Evolutionary conservation across 1,284 basidiomycete genomes (phyloP), one percentile per base, ranked within the genome.

Genomic region (Apiotrichum brassicae): DNA sequence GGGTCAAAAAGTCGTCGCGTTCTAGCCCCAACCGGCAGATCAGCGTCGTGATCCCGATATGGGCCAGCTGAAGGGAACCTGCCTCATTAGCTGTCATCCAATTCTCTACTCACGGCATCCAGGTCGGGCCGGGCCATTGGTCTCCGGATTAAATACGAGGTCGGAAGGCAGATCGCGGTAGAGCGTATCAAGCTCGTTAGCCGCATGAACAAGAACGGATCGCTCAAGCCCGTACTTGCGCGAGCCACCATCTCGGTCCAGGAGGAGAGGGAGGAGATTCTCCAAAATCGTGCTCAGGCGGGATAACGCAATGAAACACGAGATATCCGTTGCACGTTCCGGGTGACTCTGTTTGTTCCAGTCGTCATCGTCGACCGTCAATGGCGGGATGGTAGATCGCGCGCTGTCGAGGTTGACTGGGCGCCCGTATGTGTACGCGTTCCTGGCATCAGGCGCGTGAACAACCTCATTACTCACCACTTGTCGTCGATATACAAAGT

Each of bases 401-500:
- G 43, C 23, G 3, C 43, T 24, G 22, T 53, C 49, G 16, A 57
- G 48, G 41, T 54, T 57, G 26, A 53, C 37, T 1, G 56, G 56
- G 1, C 56, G 56, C 3, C 56, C 56, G 20, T 54, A 57, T 20
- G 52, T 57, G 49, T 54, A 57, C 23, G 56, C 39, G 36, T 57
- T 57, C 54, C 33, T 34, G 33, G 13, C n/a, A n/a, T 34, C n/a
- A 34, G n/a, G 13, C 7, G 14, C 49, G 28, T 9, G 14, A 30
- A 30, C 18, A 11, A 14, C 44, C 56, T 43, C 38, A 58, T 9
- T 34, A 34, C 33, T 7, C 33, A 34, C 33, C 56, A 53, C 46
- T 57, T 58, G 54, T 60, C 58, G 30, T 55, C 51, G 11, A 54
- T 41, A 18, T 60, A 49, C 7, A 62, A 43, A 1, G 49, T 51